Percentiles rank a stretch among this genome's conserved stretches.
Conservation (phyloP, 345 rosid species). For the Excoecaria agallocha region DNA sequence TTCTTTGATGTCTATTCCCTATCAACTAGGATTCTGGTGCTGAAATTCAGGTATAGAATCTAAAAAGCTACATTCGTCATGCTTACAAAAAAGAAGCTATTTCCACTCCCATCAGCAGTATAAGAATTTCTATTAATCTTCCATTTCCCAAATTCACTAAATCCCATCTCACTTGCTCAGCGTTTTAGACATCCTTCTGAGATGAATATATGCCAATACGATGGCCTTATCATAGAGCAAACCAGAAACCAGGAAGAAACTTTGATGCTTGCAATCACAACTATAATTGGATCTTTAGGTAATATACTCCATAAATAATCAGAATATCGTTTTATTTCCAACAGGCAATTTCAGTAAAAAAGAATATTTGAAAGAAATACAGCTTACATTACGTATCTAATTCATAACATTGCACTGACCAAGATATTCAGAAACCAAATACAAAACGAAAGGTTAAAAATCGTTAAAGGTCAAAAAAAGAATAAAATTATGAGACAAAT, state of each 20-base stretch:
- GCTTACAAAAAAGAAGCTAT: too few species aligned
- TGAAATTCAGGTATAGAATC: too few species aligned
- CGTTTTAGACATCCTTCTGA: not conserved
- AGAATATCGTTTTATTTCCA: not conserved
- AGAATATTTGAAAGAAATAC: not conserved
- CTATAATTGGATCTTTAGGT: not conserved
- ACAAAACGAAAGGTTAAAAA: not conserved
- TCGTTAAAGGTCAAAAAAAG: too few species aligned
- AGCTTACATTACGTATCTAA: not conserved
- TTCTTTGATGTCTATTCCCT: not conserved
- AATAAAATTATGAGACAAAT: not conserved
- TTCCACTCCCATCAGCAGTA: not conserved
- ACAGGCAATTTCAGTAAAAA: not conserved
- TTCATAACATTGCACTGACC: not conserved
- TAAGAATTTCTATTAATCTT: not conserved
- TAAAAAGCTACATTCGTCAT: too few species aligned
- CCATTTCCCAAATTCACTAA: not conserved
- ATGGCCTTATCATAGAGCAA: not conserved
- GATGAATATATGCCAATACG: not conserved
- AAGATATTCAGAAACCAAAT: not conserved
- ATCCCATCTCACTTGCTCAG: too few species aligned
- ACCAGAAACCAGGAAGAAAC: not conserved
- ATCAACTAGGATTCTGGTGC: not conserved
- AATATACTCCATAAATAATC: not conserved
- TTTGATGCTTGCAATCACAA: not conserved